A percentile compares a stretch with the other conserved stretches of the same genome.
Evolutionary conservation across 306 rosid species (phyloP).

Genomic region (Castanea mollissima): DNA sequence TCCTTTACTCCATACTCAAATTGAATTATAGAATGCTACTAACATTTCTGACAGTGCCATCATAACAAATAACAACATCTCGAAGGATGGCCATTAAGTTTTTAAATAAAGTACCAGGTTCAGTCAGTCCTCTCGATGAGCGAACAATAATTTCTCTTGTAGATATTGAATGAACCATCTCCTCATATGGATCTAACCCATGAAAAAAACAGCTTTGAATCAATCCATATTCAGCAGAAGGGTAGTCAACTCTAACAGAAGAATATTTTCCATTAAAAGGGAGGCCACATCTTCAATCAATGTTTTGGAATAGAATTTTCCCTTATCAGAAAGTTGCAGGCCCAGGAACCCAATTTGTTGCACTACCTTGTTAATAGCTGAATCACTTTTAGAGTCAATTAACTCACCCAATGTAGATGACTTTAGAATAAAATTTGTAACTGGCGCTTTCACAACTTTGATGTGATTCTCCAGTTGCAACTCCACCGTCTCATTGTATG

Average conservation of each 20-base stretch:
- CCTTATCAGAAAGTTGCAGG: constrained; percentile 70
- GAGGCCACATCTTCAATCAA: constrained; percentile 75
- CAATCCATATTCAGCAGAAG: constrained; percentile 81
- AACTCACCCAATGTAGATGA: constrained; percentile 68
- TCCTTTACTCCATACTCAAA: constrained; percentile 66
- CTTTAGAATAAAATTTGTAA: constrained; percentile 51
- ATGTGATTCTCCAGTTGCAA: constrained; percentile 68
- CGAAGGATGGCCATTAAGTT: constrained; percentile 96
- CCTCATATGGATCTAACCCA: constrained; percentile 92
- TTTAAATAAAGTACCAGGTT: constrained; percentile 90
- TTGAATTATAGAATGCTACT: constrained; percentile 80
- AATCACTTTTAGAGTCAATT: constrained; percentile 76
- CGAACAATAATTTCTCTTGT: constrained; percentile 82
- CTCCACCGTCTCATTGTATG: constrained; percentile 65
- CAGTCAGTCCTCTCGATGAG: constrained; percentile 90
- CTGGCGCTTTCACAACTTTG: constrained; percentile 45
- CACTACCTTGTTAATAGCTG: constrained; percentile 63
- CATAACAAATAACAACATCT: constrained; percentile 85
- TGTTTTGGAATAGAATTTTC: constrained; percentile 76
- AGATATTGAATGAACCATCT: constrained; percentile 84
- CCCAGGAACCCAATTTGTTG: constrained; percentile 96
- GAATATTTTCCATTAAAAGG: constrained; percentile 50
- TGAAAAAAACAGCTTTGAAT: constrained; percentile 69
- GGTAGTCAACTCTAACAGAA: constrained; percentile 52
- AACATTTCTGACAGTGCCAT: constrained; percentile 88